phyloP scores from a whole-genome alignment of 768 basidiomycete genomes.

The Termitomyces sp. region DNA sequence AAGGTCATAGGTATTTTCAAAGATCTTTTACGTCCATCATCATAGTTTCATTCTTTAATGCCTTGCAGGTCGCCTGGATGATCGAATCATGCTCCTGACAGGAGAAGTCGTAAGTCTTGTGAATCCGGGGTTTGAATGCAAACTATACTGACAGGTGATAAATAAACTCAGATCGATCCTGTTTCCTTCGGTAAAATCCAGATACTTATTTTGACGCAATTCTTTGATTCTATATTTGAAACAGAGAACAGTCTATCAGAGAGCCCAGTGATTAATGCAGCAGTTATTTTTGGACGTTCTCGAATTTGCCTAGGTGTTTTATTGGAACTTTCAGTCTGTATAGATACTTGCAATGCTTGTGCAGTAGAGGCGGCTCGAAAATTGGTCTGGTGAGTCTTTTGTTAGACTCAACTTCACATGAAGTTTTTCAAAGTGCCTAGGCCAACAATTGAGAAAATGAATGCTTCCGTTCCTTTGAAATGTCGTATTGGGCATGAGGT shows the following conservation, averaged over 20 bases:
- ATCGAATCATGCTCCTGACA: slow-evolving; percentile 1
- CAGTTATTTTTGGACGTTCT: slow-evolving; percentile 2
- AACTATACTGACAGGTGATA: neutral
- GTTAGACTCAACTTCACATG: neutral
- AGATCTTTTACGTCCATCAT: neutral
- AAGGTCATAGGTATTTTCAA: neutral
- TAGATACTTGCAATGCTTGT: neutral
- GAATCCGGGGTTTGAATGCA: neutral
- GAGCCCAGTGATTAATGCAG: neutral
- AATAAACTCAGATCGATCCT: neutral
- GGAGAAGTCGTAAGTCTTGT: slow-evolving; percentile 2
- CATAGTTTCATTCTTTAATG: neutral
- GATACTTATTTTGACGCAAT: neutral
- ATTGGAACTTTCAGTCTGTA: neutral
- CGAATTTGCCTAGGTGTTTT: neutral
- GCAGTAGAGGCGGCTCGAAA: neutral
- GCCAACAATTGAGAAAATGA: neutral
- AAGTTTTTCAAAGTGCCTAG: neutral
- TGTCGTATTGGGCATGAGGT: neutral
- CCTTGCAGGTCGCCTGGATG: neutral
- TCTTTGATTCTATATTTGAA: neutral
- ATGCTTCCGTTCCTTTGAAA: neutral
- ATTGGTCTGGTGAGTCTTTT: neutral
- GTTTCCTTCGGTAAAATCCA: neutral
- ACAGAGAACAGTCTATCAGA: neutral